Evolutionary conservation across 164 flowering plant genomes (phyloP).

Genomic region (Akebia trifoliata): DNA sequence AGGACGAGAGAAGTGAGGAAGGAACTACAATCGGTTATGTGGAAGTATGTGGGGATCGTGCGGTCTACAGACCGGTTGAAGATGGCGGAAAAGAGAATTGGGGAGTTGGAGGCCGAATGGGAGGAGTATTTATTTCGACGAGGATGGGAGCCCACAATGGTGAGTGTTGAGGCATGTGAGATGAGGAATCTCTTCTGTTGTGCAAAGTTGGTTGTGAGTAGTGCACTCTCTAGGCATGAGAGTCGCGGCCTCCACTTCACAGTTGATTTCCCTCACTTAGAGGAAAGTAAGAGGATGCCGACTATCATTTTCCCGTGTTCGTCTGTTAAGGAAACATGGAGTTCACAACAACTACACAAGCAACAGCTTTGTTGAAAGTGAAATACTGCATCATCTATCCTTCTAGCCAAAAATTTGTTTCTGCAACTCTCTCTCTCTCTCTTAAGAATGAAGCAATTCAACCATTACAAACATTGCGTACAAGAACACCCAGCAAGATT

Average conservation of each 20-base stretch:
- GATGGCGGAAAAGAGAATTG: conserved; percentile 63
- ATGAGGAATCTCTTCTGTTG: conserved; percentile 95
- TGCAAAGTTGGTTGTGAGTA: conserved; percentile 84
- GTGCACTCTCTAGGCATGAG: conserved; percentile 88
- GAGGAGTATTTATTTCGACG: conserved; percentile 60
- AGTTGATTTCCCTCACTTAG: conserved; percentile 72
- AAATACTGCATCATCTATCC: neutral
- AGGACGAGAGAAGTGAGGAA: conserved; percentile 53
- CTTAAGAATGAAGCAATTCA: neutral
- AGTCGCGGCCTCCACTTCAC: conserved; percentile 97
- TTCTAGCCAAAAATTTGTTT: neutral
- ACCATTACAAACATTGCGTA: neutral
- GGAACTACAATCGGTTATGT: conserved; percentile 76
- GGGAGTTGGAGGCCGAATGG: conserved; percentile 74
- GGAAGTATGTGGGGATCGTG: conserved; percentile 88
- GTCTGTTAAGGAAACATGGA: conserved; percentile 60
- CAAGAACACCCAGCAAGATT: neutral
- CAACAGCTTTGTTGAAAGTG: conserved; percentile 25
- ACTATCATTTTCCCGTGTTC: conserved; percentile 74
- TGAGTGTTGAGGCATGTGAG: conserved; percentile 81
- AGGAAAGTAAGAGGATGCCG: conserved; percentile 81
- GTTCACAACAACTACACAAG: conserved; percentile 71
- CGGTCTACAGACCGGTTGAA: conserved; percentile 66
- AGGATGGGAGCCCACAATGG: conserved; percentile 88
- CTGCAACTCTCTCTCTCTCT: neutral